Conservation (phyloP, 176 grass and related monocot species). For the Eremochloa ophiuroides region DNA sequence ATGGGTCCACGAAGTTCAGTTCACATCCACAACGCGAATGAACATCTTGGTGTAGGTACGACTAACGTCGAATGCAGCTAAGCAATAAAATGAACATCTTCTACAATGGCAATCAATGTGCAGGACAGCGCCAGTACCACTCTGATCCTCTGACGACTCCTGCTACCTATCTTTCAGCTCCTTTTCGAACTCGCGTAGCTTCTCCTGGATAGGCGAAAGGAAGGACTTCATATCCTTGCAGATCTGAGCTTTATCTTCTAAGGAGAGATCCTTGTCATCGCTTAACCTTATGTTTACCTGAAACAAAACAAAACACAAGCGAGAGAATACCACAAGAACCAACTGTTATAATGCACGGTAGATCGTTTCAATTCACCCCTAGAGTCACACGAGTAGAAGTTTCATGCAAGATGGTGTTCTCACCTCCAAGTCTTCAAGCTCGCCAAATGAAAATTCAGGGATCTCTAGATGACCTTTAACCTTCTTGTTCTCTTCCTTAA, state of each 20-base stretch:
- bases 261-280: conserved; percentile 42
- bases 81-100: not conserved
- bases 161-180: conserved; percentile 66
- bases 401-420: not conserved
- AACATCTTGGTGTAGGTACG: not conserved
- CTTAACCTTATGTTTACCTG: conserved; percentile 54
- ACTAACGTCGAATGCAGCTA: not conserved
- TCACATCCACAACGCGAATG: too few species aligned
- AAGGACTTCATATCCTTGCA: conserved; percentile 62
- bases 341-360: not conserved
- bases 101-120: not conserved
- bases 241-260: conserved; percentile 35
- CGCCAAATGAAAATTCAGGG: conserved; percentile 81
- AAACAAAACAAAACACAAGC: not conserved
- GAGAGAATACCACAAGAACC: not conserved
- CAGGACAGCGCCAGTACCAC: too few species aligned
- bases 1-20: too few species aligned
- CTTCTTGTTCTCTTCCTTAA: conserved; percentile 50
- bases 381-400: not conserved
- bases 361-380: not conserved
- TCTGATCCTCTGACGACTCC: not conserved
- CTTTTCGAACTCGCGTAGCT: conserved; percentile 46
- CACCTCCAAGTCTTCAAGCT: conserved; percentile 76
- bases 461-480: conserved; percentile 64
- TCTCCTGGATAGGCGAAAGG: conserved; percentile 48